Evolutionary conservation across 257 asterid genomes (phyloP), one percentile per base, ranked within the genome.

Genomic region (Thymus mandschuricus): DNA sequence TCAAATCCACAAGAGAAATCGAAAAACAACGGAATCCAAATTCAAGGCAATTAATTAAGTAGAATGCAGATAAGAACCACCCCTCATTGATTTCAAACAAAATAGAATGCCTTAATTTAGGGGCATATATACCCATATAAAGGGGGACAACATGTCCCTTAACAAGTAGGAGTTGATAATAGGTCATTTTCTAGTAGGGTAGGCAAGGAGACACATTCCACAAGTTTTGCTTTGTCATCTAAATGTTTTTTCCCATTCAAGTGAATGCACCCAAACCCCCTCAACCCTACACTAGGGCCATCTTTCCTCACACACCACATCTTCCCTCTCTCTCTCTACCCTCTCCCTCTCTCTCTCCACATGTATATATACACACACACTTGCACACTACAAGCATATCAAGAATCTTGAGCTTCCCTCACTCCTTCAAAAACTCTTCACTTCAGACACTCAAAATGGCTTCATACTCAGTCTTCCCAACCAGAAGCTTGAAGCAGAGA

Each of bases 101-200:
- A 69, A 30, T 62, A 35, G 74, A 74, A 80, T 4, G 56, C n/a
- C 55, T 55, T 55, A 48, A 77, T 75, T 72, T 61, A 40, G 71
- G 76, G 72, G 63, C 49, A 79, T 59, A 58, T 51, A 73, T 60
- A 64, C 48, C 30, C 56, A 31, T 65, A 48, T 29, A 65, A 46
- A 65, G 61, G 83, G 85, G 75, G 70, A 75, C 87, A 83, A 15
- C 51, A 76, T 79, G 96, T 82, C 85, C 87, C 83, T 81, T 48
- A 65, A 81, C 71, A 74, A 73, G 79, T 64, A 60, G 72, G 69
- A 79, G 84, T 79, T 78, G 85, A 82, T 77, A 76, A 72, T 71
- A 58, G 70, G 92, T 88, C 71, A 52, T 78, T 76, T 80, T 85
- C 78, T 12, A 70, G 90, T 82, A 72, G 84, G 88, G 86, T 71